Percentiles rank a stretch among this genome's conserved stretches.
Conservation (phyloP, 139 green algal genomes). For the Coelastrella sp. region DNA sequence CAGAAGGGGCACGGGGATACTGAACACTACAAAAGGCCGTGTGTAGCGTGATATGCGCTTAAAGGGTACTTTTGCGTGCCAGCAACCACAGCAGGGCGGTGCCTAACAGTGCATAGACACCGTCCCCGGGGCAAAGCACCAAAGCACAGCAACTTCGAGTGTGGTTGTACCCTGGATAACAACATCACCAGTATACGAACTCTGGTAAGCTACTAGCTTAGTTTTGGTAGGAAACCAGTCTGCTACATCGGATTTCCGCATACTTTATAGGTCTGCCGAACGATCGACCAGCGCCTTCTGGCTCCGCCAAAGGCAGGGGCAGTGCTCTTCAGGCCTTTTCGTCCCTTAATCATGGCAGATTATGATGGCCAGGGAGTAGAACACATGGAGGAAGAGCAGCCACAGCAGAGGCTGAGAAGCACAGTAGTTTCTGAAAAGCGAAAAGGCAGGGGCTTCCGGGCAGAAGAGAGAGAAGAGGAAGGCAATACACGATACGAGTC, state of each 20-base stretch:
- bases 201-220: too few relatives aligned
- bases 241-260: too few relatives aligned
- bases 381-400: constrained; percentile 42
- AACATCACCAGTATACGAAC: not conserved
- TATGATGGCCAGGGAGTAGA: constrained; percentile 23
- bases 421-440: constrained; percentile 40
- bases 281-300: not conserved
- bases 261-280: too few relatives aligned
- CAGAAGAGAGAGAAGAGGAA: constrained; percentile 8
- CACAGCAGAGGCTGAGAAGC: constrained; percentile 34
- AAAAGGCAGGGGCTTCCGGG: constrained; percentile 39
- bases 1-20: too few relatives aligned
- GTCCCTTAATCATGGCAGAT: not conserved
- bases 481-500: constrained; percentile 36
- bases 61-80: too few relatives aligned
- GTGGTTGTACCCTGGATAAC: not conserved
- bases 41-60: too few relatives aligned
- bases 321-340: not conserved
- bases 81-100: too few relatives aligned
- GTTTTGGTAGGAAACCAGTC: too few relatives aligned
- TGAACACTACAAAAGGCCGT: too few relatives aligned
- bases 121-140: too few relatives aligned
- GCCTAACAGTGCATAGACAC: too few relatives aligned
- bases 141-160: not conserved
- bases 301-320: not conserved